Base-by-base conservation (phyloP, 176 grass and related monocot species). In the Oryza longistaminata region DNA sequence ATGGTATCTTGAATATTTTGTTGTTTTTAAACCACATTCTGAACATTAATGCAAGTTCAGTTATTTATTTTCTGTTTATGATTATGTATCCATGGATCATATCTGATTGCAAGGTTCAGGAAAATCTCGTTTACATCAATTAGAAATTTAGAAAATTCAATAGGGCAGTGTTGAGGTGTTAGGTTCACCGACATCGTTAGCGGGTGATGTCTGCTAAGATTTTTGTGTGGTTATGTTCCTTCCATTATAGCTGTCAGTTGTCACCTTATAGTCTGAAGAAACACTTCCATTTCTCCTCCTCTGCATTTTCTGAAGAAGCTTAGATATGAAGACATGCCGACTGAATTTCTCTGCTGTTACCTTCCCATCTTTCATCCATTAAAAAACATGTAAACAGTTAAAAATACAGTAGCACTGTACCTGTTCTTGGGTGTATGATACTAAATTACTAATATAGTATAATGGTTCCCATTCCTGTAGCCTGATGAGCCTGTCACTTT, bases 171-270 rank as follows among this genome's bases (percentile, higher is more conserved):
- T 82, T 3, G 66, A 49, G 72, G 58, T 74, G 46, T 86, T 90
- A 68, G 68, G 79, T 79, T 39, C 78, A 60, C 84, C 83, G 78
- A 90, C 84, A 87, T 37, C 64, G 11, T 3, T 35, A 7, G 42
- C 7, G 7, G 15, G 33, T 69, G 66, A 34, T 71, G 33, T 55
- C 52, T 35, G 66, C 73, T 55, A 65, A 64, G 72, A 64, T 53
- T 58, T 34, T 58, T 81, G 17, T 21, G 39, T 42, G 82, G 39
- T 76, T 48, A 11, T 76, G 60, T 27, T 84, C 48, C 45, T 73
- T 31, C 5, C 16, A 27, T 22, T 43, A 26, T 24, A 10, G 44
- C 12, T 43, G 71, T 83, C 73, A 29, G 66, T 16, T 64, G 81
- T 21, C 70, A 62, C 55, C 39, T 34, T 61, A 45, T 68, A 43